These are phyloP conservation scores for Lachnum nothofagi DNA, from an alignment of 2,329 filamentous ascomycete species.

Conservation along the genomic window DNA sequence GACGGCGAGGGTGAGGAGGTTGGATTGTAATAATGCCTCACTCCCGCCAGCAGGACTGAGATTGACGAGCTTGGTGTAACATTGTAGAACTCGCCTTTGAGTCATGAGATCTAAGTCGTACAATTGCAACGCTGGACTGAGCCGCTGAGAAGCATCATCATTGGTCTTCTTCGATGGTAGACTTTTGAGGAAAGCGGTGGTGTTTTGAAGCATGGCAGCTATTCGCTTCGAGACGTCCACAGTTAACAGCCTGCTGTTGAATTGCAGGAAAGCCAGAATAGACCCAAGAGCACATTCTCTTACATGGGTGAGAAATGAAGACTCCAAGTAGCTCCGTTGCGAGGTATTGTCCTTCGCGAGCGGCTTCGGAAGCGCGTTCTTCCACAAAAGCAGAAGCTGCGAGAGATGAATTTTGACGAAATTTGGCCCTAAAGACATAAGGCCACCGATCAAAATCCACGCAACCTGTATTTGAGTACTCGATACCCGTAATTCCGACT, in stretches of 20 bases:
- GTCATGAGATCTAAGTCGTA: constrained; percentile 92
- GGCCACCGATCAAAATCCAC: constrained; percentile 91
- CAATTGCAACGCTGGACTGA: constrained; percentile 81
- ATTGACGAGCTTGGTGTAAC: constrained; percentile 86
- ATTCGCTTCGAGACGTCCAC: constrained; percentile 91
- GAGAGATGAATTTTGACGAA: constrained; percentile 98
- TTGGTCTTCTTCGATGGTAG: constrained; percentile 77
- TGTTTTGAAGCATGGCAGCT: constrained; percentile 91
- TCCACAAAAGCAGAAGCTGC: constrained; percentile 90
- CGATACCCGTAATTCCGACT: constrained; percentile 83
- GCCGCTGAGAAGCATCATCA: constrained; percentile 77
- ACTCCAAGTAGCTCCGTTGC: constrained; percentile 77
- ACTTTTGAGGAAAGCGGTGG: constrained; percentile 79
- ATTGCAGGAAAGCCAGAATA: constrained; percentile 86
- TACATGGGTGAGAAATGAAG: constrained; percentile 90
- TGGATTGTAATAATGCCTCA: constrained; percentile 84
- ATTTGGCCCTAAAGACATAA: constrained; percentile 95
- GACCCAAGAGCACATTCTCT: constrained; percentile 90
- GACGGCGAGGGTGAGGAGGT: constrained; percentile 81
- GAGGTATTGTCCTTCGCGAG: constrained; percentile 87
- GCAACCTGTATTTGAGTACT: constrained; percentile 95
- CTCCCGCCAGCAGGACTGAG: constrained; percentile 78
- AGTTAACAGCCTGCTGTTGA: constrained; percentile 85
- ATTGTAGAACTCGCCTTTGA: constrained; percentile 85
- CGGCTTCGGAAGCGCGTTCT: constrained; percentile 91